phyloP scores from a whole-genome alignment of 176 grass and related monocot species.

The Oryza glumipatula region DNA sequence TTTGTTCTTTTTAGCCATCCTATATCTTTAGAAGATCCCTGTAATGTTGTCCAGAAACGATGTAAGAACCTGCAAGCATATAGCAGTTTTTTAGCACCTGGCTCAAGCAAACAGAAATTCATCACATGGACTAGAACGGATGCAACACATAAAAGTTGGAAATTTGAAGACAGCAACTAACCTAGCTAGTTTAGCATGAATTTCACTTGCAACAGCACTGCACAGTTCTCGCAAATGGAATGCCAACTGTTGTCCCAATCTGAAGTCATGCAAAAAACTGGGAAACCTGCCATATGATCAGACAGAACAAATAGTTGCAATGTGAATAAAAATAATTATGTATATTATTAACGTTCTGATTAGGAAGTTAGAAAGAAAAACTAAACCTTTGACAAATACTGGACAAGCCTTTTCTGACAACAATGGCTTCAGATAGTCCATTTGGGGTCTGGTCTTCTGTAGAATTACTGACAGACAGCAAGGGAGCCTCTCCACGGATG shows the following conservation, averaged over 20 bases:
- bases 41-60: slow-evolving; percentile 73
- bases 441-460: slow-evolving; percentile 27
- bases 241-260: slow-evolving; percentile 50
- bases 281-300: slow-evolving; percentile 39
- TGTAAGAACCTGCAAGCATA: slow-evolving; percentile 59
- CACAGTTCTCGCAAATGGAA: slow-evolving; percentile 49
- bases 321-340: slow-evolving; percentile 10
- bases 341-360: neutral
- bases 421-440: slow-evolving; percentile 14
- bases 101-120: slow-evolving; percentile 11
- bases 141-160: neutral
- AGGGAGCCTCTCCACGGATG: slow-evolving; percentile 12
- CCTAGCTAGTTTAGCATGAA: slow-evolving; percentile 46
- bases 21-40: slow-evolving; percentile 80
- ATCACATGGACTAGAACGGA: neutral
- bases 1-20: slow-evolving; percentile 83
- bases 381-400: slow-evolving; percentile 48
- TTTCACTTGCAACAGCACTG: slow-evolving; percentile 27
- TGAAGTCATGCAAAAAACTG: slow-evolving; percentile 39
- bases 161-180: neutral
- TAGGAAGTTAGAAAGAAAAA: slow-evolving; percentile 27
- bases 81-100: slow-evolving; percentile 13
- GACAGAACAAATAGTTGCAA: slow-evolving; percentile 28
- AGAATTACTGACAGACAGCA: slow-evolving; percentile 19
- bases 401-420: slow-evolving; percentile 23